These are phyloP conservation scores for Auricularia cornea DNA, from an alignment of 768 basidiomycete species.

Conservation along the genomic window DNA sequence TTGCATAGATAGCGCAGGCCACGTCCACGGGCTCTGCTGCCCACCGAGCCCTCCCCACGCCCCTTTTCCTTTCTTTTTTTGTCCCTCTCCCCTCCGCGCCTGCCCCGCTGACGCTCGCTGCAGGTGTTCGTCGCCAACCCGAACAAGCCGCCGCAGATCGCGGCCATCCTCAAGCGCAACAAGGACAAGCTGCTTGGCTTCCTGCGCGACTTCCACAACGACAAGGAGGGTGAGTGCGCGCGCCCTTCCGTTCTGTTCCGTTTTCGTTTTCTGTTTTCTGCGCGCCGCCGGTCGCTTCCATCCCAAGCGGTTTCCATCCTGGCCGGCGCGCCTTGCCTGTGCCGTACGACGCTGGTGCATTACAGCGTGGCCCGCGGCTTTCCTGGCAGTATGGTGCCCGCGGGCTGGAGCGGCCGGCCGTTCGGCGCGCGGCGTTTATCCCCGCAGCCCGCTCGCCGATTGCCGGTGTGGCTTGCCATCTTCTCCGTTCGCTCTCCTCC, in stretches of 20 bases:
- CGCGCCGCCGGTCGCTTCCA: not conserved
- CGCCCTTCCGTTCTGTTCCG: not conserved
- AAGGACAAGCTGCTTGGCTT: constrained; percentile 89
- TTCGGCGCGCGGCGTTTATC: no score
- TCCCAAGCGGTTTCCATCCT: no score
- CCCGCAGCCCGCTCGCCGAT: no score
- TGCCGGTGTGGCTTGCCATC: not conserved
- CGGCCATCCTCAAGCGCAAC: constrained; percentile 81
- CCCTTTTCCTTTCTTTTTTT: not conserved
- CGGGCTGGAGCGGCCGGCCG: no score
- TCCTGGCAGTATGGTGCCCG: no score
- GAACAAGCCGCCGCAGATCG: constrained; percentile 96
- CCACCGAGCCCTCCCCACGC: no score
- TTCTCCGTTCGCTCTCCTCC: not conserved
- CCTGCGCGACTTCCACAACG: constrained; percentile 91
- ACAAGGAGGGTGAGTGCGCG: constrained; percentile 88
- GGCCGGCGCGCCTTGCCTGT: no score
- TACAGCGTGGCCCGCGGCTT: no score
- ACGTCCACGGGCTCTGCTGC: no score
- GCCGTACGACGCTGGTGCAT: no score
- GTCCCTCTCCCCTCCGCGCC: not conserved
- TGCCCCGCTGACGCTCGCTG: not conserved
- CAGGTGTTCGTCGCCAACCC: constrained; percentile 99
- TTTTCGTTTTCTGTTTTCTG: not conserved
- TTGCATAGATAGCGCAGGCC: no score